Conservation (phyloP, 1,139 yeast genomes). For the Nakaseomyces sp. region DNA sequence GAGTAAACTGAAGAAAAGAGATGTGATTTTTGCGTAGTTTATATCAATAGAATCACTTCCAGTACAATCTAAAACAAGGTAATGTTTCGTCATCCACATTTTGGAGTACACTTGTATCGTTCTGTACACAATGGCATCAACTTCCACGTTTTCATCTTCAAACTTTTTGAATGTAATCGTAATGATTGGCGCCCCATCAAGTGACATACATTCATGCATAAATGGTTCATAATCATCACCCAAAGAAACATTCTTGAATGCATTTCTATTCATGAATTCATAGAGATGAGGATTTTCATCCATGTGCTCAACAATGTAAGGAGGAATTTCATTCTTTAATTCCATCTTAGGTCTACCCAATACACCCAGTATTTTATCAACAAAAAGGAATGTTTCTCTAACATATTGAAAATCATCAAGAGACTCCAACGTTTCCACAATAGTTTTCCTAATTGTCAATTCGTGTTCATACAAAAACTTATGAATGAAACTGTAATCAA, state of each 20-base stretch:
- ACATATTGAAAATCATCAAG: conserved; percentile 21
- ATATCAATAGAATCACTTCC: conserved; percentile 37
- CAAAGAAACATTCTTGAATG: conserved; percentile 39
- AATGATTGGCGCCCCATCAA: conserved; percentile 65
- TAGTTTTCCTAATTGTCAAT: conserved; percentile 41
- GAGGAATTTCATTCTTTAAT: conserved; percentile 47
- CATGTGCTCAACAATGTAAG: conserved; percentile 41
- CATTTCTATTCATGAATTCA: conserved; percentile 68
- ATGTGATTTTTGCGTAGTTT: conserved; percentile 24
- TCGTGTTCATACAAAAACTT: conserved; percentile 57
- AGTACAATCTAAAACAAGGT: conserved; percentile 61
- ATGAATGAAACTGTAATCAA: conserved; percentile 55
- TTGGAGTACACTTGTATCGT: conserved; percentile 59
- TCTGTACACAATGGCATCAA: conserved; percentile 54
- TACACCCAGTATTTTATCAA: conserved; percentile 30
- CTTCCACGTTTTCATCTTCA: conserved; percentile 39
- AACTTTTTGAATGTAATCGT: conserved; percentile 43
- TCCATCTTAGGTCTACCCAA: conserved; percentile 40
- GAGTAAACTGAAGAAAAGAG: conserved; percentile 33
- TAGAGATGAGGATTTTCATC: conserved; percentile 47
- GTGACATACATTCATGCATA: conserved; percentile 54
- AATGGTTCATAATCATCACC: conserved; percentile 35
- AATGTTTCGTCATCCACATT: conserved; percentile 63
- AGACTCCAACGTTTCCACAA: conserved; percentile 26
- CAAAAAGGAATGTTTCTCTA: conserved; percentile 17